Base-by-base conservation (phyloP, 2,329 filamentous ascomycete genomes). In the Fusarium siculi region DNA sequence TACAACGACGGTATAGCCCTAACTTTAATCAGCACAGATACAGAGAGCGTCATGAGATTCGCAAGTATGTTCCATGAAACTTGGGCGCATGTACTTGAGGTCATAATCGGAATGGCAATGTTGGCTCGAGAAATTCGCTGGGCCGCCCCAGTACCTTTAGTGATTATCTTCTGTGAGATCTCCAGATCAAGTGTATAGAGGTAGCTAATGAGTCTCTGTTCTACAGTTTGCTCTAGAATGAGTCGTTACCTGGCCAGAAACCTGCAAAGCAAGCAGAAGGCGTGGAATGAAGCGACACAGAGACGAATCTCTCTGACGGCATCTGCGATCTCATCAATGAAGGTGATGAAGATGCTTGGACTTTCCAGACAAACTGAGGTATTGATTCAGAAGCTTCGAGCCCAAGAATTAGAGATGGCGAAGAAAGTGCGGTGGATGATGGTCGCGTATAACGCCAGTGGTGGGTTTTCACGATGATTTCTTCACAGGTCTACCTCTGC, bases 181-280 rank as follows among this genome's bases (percentile, higher is more conserved):
- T 5, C 15, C 15, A 18, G 7, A 9, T 54, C 25, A 5, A 1
- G 0, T 2, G 0, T 18, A 2, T 21, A 2, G 4, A 5, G 10
- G 12, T 53, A 28, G 14, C 52, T 54, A 42, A 54, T 8, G 1
- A 6, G 2, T 3, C 0, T 23, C 6, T 4, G 3, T 1, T 10
- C 3, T 1, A 8, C n/a, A 57, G 54, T 57, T 0, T 57, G 54
- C 23, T 49, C 54, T 8, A 5, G 40, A 11, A 49, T 49, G 54
- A 57, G 54, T 36, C 30, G 32, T 2, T 57, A 57, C 1, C 7
- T 57, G 1, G 54, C 54, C 5, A 57, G 9, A 2, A 57, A 37
- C 7, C 9, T 57, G 5, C 40, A 47, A 14, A 28, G 32, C 19
- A 47, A 47, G 10, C 54, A 57, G 40, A 57, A 37, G 47, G 54